Base-by-base conservation (phyloP, 108 stramenopile species). In the Heterococcus sp. region DNA sequence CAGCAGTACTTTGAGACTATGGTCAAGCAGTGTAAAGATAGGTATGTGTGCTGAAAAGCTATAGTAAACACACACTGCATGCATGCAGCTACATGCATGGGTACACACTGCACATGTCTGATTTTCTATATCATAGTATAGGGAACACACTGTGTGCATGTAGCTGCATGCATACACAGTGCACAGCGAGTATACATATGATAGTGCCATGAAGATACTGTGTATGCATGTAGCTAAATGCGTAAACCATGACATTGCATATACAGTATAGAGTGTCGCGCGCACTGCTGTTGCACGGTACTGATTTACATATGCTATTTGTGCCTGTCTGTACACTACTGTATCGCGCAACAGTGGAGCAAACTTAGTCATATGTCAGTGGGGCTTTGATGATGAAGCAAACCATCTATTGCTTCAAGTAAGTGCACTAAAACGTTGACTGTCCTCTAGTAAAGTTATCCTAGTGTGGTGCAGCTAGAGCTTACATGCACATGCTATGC, bases 341-440 rank as follows among this genome's bases (percentile, higher is more conserved):
- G n/a, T n/a, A n/a, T n/a, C n/a, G n/a, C n/a, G n/a, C n/a, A n/a
- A n/a, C 46, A 58, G 46, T 58, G 46, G 46, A 8, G 46, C 46
- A 58, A 58, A 58, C 11, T 11, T 84, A 78, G 85, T 87, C 39
- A 86, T 87, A 67, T 97, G 97, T 89, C 97, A 98, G 89, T 98
- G 97, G 99, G 99, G 99, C 40, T 97, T 99, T 78, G 99, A 99
- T 84, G 99, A 99, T 79, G 97, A 98, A 85, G 96, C 96, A 68
- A 98, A 97, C 85, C 96, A 98, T 75, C 87, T 98, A 32, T 89
- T 99, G 36, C 85, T 98, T 37, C 96, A 97, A 84, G 46, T 58
- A 21, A 58, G 46, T 58, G 21, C 46, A 21, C 8, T 21, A 58
- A 14, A 58, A 21, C 21, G 21, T 21, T 58, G 21, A 92, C 94